Conservation (phyloP, 129 eudicot species). For the Solidago caesia region DNA sequence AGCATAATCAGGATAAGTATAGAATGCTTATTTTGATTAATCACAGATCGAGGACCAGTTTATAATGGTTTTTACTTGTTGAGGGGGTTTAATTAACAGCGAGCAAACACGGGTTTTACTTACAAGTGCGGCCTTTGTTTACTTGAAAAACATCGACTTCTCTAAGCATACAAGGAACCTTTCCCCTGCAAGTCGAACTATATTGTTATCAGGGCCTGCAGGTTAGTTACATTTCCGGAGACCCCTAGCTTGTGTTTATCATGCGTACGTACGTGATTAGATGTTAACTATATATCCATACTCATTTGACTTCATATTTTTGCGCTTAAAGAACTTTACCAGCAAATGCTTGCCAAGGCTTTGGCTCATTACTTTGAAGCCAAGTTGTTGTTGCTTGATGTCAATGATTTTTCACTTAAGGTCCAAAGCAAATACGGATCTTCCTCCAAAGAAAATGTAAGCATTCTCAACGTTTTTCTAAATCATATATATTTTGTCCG, state of each 20-base stretch:
- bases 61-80: conserved; percentile 15
- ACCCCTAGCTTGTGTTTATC: not conserved
- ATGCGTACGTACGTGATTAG: not conserved
- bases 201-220: conserved; percentile 90
- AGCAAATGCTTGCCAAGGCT: conserved; percentile 96
- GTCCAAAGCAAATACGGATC: conserved; percentile 87
- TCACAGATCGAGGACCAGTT: not conserved
- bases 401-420: conserved; percentile 73
- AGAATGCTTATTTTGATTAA: not conserved
- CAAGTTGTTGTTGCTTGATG: conserved; percentile 73
- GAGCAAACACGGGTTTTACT: conserved; percentile 81
- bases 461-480: conserved; percentile 22
- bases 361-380: conserved; percentile 90
- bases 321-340: conserved; percentile 59
- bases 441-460: conserved; percentile 61
- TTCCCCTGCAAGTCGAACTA: conserved; percentile 92
- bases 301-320: conserved; percentile 12
- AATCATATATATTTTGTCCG: not conserved
- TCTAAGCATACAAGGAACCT: conserved; percentile 88
- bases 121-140: conserved; percentile 89
- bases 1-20: too few species aligned
- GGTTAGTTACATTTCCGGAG: conserved; percentile 32
- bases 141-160: conserved; percentile 64
- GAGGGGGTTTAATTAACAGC: conserved; percentile 33
- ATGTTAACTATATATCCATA: not conserved